phyloP scores from a whole-genome alignment of 2,329 filamentous ascomycete genomes.

The Exophiala oligosperma region DNA sequence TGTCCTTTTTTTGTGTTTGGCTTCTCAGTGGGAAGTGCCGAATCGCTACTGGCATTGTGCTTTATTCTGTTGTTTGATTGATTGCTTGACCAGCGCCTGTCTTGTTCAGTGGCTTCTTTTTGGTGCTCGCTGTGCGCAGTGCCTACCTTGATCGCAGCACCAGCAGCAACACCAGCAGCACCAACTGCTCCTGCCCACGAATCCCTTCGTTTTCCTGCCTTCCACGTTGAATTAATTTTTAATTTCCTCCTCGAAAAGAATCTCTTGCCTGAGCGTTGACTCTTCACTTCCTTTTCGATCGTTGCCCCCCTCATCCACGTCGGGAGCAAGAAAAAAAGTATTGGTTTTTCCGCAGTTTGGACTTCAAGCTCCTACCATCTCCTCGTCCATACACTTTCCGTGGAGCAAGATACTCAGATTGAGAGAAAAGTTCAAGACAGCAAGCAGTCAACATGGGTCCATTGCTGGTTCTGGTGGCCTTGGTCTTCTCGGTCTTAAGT shows the following conservation, averaged over 20 bases:
- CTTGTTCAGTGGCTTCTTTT: not conserved
- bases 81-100: not conserved
- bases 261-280: not conserved
- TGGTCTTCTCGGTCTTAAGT: slow-evolving; percentile 25
- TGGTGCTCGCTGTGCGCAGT: not conserved
- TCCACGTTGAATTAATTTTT: not conserved
- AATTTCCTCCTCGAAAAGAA: not conserved
- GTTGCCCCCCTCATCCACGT: no score
- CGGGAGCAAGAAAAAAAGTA: not conserved
- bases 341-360: not conserved
- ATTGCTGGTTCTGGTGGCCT: slow-evolving; percentile 6
- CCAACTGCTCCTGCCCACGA: not conserved
- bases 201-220: not conserved
- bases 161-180: no score
- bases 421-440: not conserved
- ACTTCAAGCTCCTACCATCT: not conserved
- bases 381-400: not conserved
- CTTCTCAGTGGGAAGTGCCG: not conserved
- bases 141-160: not conserved
- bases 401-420: not conserved
- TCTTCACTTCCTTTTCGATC: no score
- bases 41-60: no score
- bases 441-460: slow-evolving; percentile 8
- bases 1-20: not conserved
- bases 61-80: not conserved